Evolutionary conservation across 148 eudicot species (phyloP), one percentile per base, ranked within the genome.

Genomic region (Drosera capensis): DNA sequence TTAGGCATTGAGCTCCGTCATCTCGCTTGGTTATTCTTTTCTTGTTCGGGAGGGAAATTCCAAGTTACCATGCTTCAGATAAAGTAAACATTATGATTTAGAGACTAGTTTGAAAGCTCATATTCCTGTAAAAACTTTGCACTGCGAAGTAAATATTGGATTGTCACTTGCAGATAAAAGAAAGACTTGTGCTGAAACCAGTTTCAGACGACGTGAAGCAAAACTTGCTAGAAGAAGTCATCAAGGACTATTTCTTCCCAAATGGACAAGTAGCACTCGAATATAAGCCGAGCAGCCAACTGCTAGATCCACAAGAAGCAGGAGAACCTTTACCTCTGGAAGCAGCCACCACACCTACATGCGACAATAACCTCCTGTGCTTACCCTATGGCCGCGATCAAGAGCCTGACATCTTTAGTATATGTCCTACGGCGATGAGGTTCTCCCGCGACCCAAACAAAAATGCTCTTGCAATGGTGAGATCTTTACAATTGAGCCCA

Each of bases 221-320:
- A 7, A 40, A 14, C 15, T 40, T 40, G 43, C 3, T 40, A 5
- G 22, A 40, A 4, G 43, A 16, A 40, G 19, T 40, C 7, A 40
- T 40, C 20, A n/a, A 14, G 43, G 43, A 40, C 13, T 40, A 14
- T 16, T 40, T 40, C 43, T 40, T 16, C 43, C 43, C 5, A 16
- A 19, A 67, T 5, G 68, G 65, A 41, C 70, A 65, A 1, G 60
- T 83, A 54, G 65, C 78, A 15, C 60, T 76, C 14, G n/a, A 4
- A 40, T 11, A 34, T 15, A 34, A 34, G 14, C 38, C 38, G n/a
- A n/a, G n/a, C 14, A 34, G 13, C 38, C 38, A 5, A 34, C 38
- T 4, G 38, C 6, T 34, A 4, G 13, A 34, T 9, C 9, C 14
- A 0, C n/a, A 13, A 11, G 38, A 34, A 4, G 38, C 14, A 2